Evolutionary conservation across 305 asterid species (phyloP), one percentile per base, ranked within the genome.

Genomic region (Coffea humblotiana): DNA sequence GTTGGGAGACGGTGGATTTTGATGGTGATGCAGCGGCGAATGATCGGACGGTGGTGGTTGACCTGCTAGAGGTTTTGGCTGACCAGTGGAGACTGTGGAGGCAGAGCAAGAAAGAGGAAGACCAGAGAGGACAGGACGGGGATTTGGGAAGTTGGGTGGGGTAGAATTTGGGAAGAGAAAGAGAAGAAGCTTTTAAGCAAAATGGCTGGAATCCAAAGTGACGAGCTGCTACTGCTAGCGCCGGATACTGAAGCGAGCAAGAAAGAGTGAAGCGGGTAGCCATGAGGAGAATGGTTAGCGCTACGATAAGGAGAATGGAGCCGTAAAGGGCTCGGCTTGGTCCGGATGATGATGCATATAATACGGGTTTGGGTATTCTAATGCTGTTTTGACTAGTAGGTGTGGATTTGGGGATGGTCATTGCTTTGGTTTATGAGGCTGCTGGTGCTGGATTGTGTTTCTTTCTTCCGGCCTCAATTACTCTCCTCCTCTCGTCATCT

Each of bases 51-150:
- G 85, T 18, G 25, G 80, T 48, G 64, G 58, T 71, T 27, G 90
- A 75, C 64, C 84, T 71, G 48, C 60, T 79, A 58, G 48, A 61
- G 35, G 60, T 3, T 72, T 27, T 12, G 72, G 82, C 73, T 40
- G 93, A 64, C 51, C 66, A 52, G 84, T 75, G 88, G 65, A 70
- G 80, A 63, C 85, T 58, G 78, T 43, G 82, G 72, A 84, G 87
- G 90, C 97, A 90, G 91, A 83, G 71, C 32, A 93, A 89, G 88
- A 90, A 90, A 69, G 92, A 85, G 14, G 97, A 80, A 15, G 94
- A 92, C 93, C 93, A 88, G 88, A 86, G 91, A 74, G 97, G 97
- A 74, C 97, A 94, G 40, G 83, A 66, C 35, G 73, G 88, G 81
- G 93, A 92, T 86, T 90, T 88, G 60, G 23, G 89, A 76, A 80